Percentiles rank a stretch among this genome's conserved stretches.
Conservation (phyloP, 2,329 filamentous ascomycete species). For the Fusarium pseudoanthophilum region DNA sequence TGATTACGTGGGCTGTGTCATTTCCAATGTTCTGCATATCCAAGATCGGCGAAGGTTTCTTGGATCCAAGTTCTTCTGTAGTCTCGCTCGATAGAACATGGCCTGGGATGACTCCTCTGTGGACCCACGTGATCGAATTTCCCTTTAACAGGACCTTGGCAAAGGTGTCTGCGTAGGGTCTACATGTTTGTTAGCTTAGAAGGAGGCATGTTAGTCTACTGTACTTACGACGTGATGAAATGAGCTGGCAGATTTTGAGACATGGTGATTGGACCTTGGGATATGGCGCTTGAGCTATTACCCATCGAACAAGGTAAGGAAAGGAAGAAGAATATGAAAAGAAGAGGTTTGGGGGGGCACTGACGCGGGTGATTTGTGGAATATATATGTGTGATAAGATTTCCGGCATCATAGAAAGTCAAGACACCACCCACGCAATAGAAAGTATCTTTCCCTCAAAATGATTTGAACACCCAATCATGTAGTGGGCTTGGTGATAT, state of each 20-base stretch:
- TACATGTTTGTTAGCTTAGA: not conserved
- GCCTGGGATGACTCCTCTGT: not conserved
- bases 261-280: not conserved
- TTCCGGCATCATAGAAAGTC: not conserved
- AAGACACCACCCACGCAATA: not conserved
- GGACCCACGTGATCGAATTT: not conserved
- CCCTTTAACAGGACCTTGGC: not conserved
- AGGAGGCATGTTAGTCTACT: rapidly evolving
- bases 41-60: not conserved
- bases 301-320: not conserved
- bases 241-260: too few species aligned
- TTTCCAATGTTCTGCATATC: not conserved
- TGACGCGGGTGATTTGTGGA: not conserved
- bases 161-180: not conserved
- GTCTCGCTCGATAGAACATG: not conserved
- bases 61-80: not conserved
- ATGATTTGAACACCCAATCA: not conserved
- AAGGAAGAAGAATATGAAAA: not conserved
- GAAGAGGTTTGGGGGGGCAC: not conserved
- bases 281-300: not conserved
- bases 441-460: not conserved
- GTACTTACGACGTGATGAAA: not conserved
- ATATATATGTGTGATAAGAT: not conserved
- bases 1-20: not conserved
- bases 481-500: rapidly evolving